A percentile compares a stretch with the other conserved stretches of the same genome.
phyloP scores from a whole-genome alignment of 164 flowering plant genomes.

The Akebia trifoliata region DNA sequence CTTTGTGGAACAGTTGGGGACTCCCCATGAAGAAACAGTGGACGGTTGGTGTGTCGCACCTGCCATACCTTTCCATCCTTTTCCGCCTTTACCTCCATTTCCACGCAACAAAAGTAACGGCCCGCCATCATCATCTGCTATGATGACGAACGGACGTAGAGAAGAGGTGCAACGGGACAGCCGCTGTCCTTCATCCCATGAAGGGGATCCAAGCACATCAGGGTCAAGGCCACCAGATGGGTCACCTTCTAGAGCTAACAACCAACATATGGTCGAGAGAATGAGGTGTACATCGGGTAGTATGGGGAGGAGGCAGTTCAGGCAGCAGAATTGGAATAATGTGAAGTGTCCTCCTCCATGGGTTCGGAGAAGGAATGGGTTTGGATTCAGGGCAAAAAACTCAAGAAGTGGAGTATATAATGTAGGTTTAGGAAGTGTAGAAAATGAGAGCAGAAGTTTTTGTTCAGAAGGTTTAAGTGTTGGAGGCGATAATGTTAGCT shows the following conservation, averaged over 20 bases:
- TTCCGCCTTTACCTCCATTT: constrained; percentile 74
- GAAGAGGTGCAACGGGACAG: constrained; percentile 22
- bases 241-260: constrained; percentile 17
- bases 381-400: constrained; percentile 35
- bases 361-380: constrained; percentile 32
- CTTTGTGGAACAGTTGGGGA: constrained; percentile 52
- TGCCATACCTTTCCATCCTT: constrained; percentile 72
- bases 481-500: constrained; percentile 20
- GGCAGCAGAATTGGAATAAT: constrained; percentile 62
- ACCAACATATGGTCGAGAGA: constrained; percentile 23
- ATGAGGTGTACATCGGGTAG: constrained; percentile 30
- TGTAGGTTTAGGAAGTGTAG: constrained; percentile 25
- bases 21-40: constrained; percentile 26
- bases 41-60: constrained; percentile 63
- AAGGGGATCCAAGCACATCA: constrained; percentile 26
- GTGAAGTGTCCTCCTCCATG: constrained; percentile 39
- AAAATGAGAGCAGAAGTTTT: constrained; percentile 20
- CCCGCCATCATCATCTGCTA: constrained; percentile 11
- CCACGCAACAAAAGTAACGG: constrained; percentile 29
- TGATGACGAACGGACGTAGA: constrained; percentile 4
- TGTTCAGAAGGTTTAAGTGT: constrained; percentile 24
- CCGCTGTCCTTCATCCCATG: constrained; percentile 10
- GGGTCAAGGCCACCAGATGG: constrained; percentile 17
- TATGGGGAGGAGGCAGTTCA: constrained; percentile 54
- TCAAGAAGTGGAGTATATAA: constrained; percentile 24